Evolutionary conservation across 2,329 filamentous ascomycete genomes (phyloP).

Genomic region (Chrysoporthe deuterocubensis): DNA sequence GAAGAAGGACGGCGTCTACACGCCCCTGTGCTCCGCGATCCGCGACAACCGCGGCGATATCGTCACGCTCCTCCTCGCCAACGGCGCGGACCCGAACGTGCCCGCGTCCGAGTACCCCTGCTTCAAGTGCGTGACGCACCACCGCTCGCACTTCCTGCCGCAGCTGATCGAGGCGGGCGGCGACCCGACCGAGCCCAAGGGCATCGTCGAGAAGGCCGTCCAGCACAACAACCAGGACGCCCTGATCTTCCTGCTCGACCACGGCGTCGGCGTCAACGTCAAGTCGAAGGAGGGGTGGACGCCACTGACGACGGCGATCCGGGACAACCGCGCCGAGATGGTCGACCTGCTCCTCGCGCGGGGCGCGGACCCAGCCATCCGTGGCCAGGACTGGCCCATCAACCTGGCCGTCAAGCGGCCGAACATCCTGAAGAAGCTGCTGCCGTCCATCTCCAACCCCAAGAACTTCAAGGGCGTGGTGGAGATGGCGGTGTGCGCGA

Average conservation of each 20-base stretch:
- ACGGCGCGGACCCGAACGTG: slow-evolving; percentile 66
- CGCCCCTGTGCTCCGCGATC: slow-evolving; percentile 69
- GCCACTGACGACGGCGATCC: slow-evolving; percentile 68
- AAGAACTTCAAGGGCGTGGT: slow-evolving; percentile 68
- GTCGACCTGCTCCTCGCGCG: slow-evolving; percentile 61
- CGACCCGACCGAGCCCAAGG: slow-evolving; percentile 62
- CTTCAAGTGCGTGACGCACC: slow-evolving; percentile 71
- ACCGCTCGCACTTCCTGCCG: slow-evolving; percentile 63
- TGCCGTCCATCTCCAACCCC: slow-evolving; percentile 60
- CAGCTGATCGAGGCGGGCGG: slow-evolving; percentile 63
- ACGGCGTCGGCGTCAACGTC: slow-evolving; percentile 64
- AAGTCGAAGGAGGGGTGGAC: slow-evolving; percentile 61
- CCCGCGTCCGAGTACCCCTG: slow-evolving; percentile 66
- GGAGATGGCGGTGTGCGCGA: slow-evolving; percentile 69
- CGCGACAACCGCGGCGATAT: slow-evolving; percentile 68
- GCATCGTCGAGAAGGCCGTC: slow-evolving; percentile 69
- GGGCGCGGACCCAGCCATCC: slow-evolving; percentile 64
- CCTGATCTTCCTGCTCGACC: slow-evolving; percentile 62
- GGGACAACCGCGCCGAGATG: slow-evolving; percentile 61
- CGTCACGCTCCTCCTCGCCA: slow-evolving; percentile 59
- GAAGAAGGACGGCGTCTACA: slow-evolving; percentile 69
- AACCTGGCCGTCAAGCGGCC: slow-evolving; percentile 70
- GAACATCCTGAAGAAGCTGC: slow-evolving; percentile 60
- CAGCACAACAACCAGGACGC: slow-evolving; percentile 64
- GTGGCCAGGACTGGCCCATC: slow-evolving; percentile 72